Percentiles rank a stretch among this genome's conserved stretches.
Evolutionary conservation across 106 monocot species (phyloP).

Genomic region (Amphibolis antarctica): DNA sequence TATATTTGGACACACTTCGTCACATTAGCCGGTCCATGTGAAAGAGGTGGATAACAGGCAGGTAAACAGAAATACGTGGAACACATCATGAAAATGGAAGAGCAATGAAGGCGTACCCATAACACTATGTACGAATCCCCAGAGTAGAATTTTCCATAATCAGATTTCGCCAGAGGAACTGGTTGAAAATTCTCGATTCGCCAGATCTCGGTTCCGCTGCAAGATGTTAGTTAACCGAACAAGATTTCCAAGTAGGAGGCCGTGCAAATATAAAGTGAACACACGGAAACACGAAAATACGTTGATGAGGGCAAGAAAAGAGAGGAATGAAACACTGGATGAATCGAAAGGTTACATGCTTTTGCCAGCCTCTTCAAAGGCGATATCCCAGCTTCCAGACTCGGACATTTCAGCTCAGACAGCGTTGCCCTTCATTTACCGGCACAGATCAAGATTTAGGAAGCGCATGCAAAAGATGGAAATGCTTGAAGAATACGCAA

Average conservation of each 20-base stretch:
- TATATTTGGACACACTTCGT: background rate
- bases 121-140: slow-evolving; percentile 47
- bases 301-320: background rate
- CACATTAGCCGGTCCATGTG: background rate
- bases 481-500: too few relatives aligned
- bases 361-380: slow-evolving; percentile 36
- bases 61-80: background rate
- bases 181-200: slow-evolving; percentile 49
- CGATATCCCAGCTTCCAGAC: slow-evolving; percentile 17
- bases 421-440: too few relatives aligned
- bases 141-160: slow-evolving; percentile 45
- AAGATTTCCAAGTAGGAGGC: background rate
- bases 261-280: background rate
- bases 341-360: slow-evolving; percentile 25
- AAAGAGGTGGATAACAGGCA: background rate
- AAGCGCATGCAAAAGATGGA: too few relatives aligned
- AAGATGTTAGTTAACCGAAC: slow-evolving; percentile 12
- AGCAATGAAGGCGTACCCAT: slow-evolving; percentile 19
- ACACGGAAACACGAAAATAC: too few relatives aligned
- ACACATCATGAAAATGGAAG: background rate
- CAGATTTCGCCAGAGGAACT: slow-evolving; percentile 31
- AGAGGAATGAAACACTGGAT: background rate
- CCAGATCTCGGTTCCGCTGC: slow-evolving; percentile 46
- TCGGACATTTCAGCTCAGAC: background rate
- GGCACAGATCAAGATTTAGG: too few relatives aligned